Evolutionary conservation across 73 alveolate species (phyloP).

Genomic region (Symbiodinium pilosum): DNA sequence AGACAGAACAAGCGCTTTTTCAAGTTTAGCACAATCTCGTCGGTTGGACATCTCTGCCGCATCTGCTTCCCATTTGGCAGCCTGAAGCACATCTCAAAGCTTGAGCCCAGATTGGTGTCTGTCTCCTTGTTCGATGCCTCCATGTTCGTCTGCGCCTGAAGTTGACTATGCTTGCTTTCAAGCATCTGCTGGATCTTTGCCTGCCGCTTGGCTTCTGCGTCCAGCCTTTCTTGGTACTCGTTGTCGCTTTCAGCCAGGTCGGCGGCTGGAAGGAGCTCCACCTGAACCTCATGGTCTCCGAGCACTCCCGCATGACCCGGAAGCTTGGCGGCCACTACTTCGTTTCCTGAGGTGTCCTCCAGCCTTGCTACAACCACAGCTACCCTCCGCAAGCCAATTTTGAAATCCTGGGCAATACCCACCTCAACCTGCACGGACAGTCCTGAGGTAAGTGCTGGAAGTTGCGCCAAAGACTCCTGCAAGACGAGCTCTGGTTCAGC

Average conservation of each 20-base stretch:
- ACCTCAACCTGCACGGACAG: constrained; percentile 4
- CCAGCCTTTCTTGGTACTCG: not conserved
- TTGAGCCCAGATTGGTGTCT: not conserved
- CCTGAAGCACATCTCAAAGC: not conserved
- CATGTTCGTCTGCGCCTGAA: not conserved
- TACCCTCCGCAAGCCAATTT: not conserved
- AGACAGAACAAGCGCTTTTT: not conserved
- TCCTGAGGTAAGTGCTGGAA: constrained; percentile 15
- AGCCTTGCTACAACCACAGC: not conserved
- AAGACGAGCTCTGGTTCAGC: constrained; percentile 8
- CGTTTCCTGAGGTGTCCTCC: constrained; percentile 15
- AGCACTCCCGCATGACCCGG: constrained; percentile 11
- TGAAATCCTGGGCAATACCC: not conserved
- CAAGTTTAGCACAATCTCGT: not conserved
- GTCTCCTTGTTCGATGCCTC: not conserved
- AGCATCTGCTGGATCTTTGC: constrained; percentile 9
- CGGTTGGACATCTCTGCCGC: not conserved
- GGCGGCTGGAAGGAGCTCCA: constrained; percentile 28
- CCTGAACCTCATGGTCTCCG: constrained; percentile 11
- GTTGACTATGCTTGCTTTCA: not conserved
- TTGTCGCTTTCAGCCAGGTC: constrained; percentile 1
- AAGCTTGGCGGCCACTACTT: constrained; percentile 5
- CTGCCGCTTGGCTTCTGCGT: constrained; percentile 14
- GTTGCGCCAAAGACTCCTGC: not conserved
- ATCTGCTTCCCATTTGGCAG: constrained; percentile 4